These are phyloP conservation scores for Hysterangium stoloniferum DNA, from an alignment of 768 basidiomycete species.

Conservation along the genomic window DNA sequence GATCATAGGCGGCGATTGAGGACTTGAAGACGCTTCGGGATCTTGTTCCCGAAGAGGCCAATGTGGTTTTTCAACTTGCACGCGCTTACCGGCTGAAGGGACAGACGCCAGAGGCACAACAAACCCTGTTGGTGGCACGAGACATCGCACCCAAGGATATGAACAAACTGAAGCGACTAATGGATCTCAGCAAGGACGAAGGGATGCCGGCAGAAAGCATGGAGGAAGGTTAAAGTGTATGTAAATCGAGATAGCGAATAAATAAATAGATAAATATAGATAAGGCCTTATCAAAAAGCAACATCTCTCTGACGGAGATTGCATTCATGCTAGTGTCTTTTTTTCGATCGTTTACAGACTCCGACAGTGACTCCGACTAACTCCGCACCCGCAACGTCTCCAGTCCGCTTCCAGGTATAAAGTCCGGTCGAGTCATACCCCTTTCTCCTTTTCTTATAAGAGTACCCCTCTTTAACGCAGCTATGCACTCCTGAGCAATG, in stretches of 20 bases:
- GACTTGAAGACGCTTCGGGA: slow-evolving; percentile 77
- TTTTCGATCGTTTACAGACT: too few relatives aligned
- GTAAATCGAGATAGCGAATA: too few relatives aligned
- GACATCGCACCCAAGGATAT: slow-evolving; percentile 91
- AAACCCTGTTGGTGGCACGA: slow-evolving; percentile 81
- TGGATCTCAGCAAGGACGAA: slow-evolving; percentile 62
- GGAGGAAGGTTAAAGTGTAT: slow-evolving; percentile 75
- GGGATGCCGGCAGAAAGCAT: slow-evolving; percentile 46
- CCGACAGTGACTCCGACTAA: too few relatives aligned
- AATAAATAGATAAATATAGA: not conserved
- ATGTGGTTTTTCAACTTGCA: slow-evolving; percentile 93
- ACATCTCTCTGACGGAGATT: too few relatives aligned
- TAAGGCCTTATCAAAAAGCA: too few relatives aligned
- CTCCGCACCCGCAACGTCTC: too few relatives aligned
- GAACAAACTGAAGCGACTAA: slow-evolving; percentile 72
- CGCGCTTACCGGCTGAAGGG: slow-evolving; percentile 82
- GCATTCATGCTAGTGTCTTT: too few relatives aligned
- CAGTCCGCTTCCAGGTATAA: too few relatives aligned
- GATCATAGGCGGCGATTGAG: slow-evolving; percentile 61
- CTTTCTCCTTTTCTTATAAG: too few relatives aligned
- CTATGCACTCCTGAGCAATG: slow-evolving; percentile 30
- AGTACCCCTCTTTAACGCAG: slow-evolving; percentile 23
- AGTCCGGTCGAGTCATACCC: too few relatives aligned
- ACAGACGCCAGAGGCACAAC: slow-evolving; percentile 70
- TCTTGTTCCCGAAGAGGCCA: slow-evolving; percentile 89